Conservation (phyloP, 2,329 filamentous ascomycete genomes). For the Aspergillus brunneoviolaceus region DNA sequence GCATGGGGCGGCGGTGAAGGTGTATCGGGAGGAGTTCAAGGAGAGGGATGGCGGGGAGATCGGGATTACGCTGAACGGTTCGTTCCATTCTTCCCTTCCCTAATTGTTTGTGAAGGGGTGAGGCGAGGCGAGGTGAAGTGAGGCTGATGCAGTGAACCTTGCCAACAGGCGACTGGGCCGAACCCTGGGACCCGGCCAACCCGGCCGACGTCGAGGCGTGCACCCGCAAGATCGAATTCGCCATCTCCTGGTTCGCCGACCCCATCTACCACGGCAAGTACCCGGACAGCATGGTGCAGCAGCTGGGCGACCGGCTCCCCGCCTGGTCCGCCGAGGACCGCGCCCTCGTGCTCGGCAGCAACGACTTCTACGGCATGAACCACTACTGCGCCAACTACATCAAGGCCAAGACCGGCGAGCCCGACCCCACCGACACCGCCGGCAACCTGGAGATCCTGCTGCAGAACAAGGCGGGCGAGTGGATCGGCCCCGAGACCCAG, state of each 20-base stretch:
- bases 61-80: constrained; percentile 82
- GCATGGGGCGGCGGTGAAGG: constrained; percentile 76
- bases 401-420: constrained; percentile 64
- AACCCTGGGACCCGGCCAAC: constrained; percentile 79
- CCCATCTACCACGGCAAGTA: constrained; percentile 83
- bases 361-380: constrained; percentile 95
- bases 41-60: constrained; percentile 70
- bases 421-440: constrained; percentile 65
- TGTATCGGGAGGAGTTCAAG: constrained; percentile 82
- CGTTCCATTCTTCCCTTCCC: constrained; percentile 12
- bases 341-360: constrained; percentile 76
- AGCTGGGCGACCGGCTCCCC: constrained; percentile 76
- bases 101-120: neutral
- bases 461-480: constrained; percentile 68
- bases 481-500: constrained; percentile 79
- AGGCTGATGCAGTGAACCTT: neutral
- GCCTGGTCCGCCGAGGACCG: constrained; percentile 70
- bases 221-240: constrained; percentile 80
- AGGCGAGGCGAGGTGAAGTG: too few species aligned
- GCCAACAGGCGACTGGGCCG: constrained; percentile 66
- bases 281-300: constrained; percentile 77
- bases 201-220: constrained; percentile 72
- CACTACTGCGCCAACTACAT: constrained; percentile 90
- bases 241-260: constrained; percentile 85
- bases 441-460: constrained; percentile 75